Evolutionary conservation across 352 stramenopile genomes (phyloP), one percentile per base, ranked within the genome.

Genomic region (Phytophthora pseudosyringae): DNA sequence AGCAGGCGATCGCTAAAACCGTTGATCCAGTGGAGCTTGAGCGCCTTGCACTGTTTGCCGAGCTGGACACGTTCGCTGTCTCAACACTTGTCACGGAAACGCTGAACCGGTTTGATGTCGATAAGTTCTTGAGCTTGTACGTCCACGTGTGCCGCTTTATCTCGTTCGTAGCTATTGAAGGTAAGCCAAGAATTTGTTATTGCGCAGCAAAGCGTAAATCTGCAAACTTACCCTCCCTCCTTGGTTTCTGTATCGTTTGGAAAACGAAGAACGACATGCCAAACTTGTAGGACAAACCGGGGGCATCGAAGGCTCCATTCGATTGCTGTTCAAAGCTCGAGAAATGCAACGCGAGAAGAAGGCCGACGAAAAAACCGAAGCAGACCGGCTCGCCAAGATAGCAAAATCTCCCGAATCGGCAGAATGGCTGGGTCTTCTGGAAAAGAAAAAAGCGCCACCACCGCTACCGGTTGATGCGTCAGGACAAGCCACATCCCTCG

Each of bases 101-200:
- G 12, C 64, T 90, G 16, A 70, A 65, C 32, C 71, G 70, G 21
- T 90, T 89, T 47, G 76, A 86, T 35, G 81, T 88, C 28, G 71
- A 88, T 44, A 68, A 71, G 45, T 88, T 81, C 46, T 59, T 86
- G 38, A 70, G 61, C 40, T 47, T 90, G 46, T 90, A 87, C 59
- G 64, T 90, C 4, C 77, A 89, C 53, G 67, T 83, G 4, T 85
- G 77, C 48, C 75, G 81, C 39, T 90, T 88, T 59, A 80, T 89
- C 49, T 78, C 78, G 32, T 88, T 83, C 36, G 73, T 89, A 38
- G 78, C 81, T 9, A 44, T 78, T 12, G 72, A 81, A 73, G 75
- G 78, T 80, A 71, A 46, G 61, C 25, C 29, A 26, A 35, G 38
- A 13, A 29, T 25, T 36, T 31, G 9, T 44, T 33, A 32, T 32